A percentile compares a stretch with the other conserved stretches of the same genome.
These are phyloP conservation scores for Coniella lustricola DNA, from an alignment of 2,329 filamentous ascomycete genomes.

Conservation along the genomic window DNA sequence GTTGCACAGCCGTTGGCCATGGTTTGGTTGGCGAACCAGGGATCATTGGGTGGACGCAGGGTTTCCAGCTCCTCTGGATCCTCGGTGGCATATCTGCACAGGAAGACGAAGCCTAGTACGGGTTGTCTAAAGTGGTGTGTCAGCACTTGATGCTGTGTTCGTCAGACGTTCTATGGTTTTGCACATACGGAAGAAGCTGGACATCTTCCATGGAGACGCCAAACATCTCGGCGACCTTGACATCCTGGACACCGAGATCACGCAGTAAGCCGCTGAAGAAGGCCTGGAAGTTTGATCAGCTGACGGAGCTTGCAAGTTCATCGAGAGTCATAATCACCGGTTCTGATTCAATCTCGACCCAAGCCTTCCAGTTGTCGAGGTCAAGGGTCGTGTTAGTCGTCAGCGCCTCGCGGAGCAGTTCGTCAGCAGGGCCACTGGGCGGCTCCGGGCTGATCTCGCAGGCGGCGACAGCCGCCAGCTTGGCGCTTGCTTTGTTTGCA, in stretches of 20 bases:
- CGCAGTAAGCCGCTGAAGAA: slow-evolving; percentile 81
- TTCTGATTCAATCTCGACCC: slow-evolving; percentile 84
- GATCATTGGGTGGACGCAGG: slow-evolving; percentile 44
- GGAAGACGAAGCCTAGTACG: slow-evolving; percentile 79
- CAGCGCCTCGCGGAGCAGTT: slow-evolving; percentile 40
- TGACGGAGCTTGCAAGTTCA: too few species aligned
- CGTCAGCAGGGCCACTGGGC: slow-evolving; percentile 22
- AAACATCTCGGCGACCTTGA: slow-evolving; percentile 72
- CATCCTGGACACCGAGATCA: slow-evolving; percentile 66
- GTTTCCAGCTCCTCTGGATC: slow-evolving; percentile 46
- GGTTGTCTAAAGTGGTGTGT: slow-evolving; percentile 49
- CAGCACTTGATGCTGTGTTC: slow-evolving; percentile 17
- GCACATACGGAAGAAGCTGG: slow-evolving; percentile 52
- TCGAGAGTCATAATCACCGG: too few species aligned
- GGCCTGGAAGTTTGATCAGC: slow-evolving; percentile 39
- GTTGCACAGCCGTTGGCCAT: slow-evolving; percentile 82
- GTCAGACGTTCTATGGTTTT: slow-evolving; percentile 2
- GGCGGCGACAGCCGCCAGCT: not conserved
- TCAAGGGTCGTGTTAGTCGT: slow-evolving; percentile 44
- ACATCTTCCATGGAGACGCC: slow-evolving; percentile 56
- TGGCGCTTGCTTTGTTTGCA: slow-evolving; percentile 7
- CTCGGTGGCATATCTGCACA: slow-evolving; percentile 64
- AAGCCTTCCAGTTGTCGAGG: slow-evolving; percentile 59
- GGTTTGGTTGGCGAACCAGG: slow-evolving; percentile 97
- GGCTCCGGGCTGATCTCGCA: slow-evolving; percentile 22